Evolutionary conservation across 1,284 basidiomycete species (phyloP).

Genomic region (Vanrija pseudolonga): DNA sequence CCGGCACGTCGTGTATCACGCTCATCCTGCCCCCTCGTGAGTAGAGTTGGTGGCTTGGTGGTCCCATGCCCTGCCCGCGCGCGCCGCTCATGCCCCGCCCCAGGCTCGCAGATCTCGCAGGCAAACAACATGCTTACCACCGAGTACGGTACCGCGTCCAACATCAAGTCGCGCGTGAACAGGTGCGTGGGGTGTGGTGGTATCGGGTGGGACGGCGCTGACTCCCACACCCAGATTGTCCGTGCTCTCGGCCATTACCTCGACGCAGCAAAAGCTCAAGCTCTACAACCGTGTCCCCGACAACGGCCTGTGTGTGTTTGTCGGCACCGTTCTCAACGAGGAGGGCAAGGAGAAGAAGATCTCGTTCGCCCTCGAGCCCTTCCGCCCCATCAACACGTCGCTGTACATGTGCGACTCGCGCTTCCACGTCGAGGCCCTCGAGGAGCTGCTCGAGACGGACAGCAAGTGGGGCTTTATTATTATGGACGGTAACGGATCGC

Average conservation of each 20-base stretch:
- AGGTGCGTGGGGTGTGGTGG: conserved; percentile 50
- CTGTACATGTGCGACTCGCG: conserved; percentile 99
- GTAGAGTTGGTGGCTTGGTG: conserved; percentile 19
- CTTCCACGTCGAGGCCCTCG: conserved; percentile 97
- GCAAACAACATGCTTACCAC: conserved; percentile 94
- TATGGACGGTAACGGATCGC: conserved; percentile 62
- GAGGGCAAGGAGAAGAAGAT: conserved; percentile 99
- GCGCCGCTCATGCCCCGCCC: not conserved
- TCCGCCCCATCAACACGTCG: conserved; percentile 98
- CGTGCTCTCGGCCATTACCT: conserved; percentile 95
- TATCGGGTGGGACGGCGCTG: not conserved
- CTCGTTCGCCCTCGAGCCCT: conserved; percentile 94
- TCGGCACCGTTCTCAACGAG: conserved; percentile 95
- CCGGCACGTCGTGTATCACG: conserved; percentile 99
- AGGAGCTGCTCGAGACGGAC: conserved; percentile 95
- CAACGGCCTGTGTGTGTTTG: conserved; percentile 94
- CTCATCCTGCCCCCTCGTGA: conserved; percentile 90
- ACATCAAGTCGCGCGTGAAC: conserved; percentile 99
- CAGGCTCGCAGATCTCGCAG: conserved; percentile 87
- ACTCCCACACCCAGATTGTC: conserved; percentile 61
- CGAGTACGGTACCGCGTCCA: conserved; percentile 95
- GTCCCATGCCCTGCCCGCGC: not conserved
- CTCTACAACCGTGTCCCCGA: conserved; percentile 93
- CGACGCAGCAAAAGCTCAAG: conserved; percentile 97
- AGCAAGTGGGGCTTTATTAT: conserved; percentile 99